A percentile compares a stretch with the other conserved stretches of the same genome.
phyloP scores from a whole-genome alignment of 345 rosid genomes.

The Melaleuca alternifolia region DNA sequence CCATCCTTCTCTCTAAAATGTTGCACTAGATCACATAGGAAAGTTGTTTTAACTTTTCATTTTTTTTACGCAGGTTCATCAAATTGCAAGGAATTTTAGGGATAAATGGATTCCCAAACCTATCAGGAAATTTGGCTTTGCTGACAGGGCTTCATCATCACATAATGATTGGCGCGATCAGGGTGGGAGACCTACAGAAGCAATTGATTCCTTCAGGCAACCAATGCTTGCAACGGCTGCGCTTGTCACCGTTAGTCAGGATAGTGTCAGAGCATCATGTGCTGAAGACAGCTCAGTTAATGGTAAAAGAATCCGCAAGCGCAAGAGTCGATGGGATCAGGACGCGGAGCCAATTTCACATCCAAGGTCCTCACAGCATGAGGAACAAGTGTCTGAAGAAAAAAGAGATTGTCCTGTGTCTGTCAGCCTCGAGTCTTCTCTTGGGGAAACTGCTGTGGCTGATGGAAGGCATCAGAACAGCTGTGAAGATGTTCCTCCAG shows the following conservation, averaged over 20 bases:
- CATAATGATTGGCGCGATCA: constrained; percentile 40
- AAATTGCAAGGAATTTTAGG: constrained; percentile 81
- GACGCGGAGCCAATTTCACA: constrained; percentile 30
- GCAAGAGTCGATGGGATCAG: constrained; percentile 99
- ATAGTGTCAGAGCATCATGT: constrained; percentile 21
- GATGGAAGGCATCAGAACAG: constrained; percentile 12
- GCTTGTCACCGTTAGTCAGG: constrained; percentile 28
- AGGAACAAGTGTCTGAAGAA: constrained; percentile 24
- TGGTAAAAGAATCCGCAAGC: constrained; percentile 50
- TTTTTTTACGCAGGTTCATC: constrained; percentile 65
- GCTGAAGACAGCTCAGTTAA: constrained; percentile 18
- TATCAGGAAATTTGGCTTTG: constrained; percentile 38
- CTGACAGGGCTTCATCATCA: constrained; percentile 46
- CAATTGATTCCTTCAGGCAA: constrained; percentile 21
- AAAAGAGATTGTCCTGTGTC: background rate
- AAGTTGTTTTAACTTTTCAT: background rate
- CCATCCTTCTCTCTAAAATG: background rate
- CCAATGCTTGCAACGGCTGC: constrained; percentile 19
- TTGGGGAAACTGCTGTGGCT: background rate
- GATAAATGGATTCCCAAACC: constrained; percentile 81
- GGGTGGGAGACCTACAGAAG: constrained; percentile 42
- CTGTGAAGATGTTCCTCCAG: constrained; percentile 75
- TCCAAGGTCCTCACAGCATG: constrained; percentile 10
- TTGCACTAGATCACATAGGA: background rate
- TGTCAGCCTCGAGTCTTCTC: background rate